These are phyloP conservation scores for Dipteronia dyeriana DNA, from an alignment of 345 rosid species.

Conservation along the genomic window DNA sequence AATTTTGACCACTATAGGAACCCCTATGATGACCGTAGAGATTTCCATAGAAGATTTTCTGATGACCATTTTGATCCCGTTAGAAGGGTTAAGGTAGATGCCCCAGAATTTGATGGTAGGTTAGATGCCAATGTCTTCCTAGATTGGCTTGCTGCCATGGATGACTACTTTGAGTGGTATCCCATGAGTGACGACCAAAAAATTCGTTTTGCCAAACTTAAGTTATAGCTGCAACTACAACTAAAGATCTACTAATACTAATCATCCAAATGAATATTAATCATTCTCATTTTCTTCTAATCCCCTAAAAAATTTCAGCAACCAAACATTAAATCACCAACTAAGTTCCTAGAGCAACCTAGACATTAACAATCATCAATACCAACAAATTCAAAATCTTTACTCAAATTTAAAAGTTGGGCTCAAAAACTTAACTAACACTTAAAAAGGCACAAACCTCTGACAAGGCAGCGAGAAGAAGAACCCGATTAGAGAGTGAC, in stretches of 20 bases:
- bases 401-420: neutral
- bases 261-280: neutral
- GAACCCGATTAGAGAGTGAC: constrained; percentile 87
- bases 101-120: too few relatives aligned
- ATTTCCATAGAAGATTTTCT: too few relatives aligned
- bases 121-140: too few relatives aligned
- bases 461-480: constrained; percentile 91
- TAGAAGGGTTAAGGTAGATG: too few relatives aligned
- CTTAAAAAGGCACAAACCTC: constrained; percentile 46
- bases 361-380: neutral
- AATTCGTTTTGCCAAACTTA: neutral
- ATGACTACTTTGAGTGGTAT: too few relatives aligned
- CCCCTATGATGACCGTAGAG: too few relatives aligned
- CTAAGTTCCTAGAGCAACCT: neutral
- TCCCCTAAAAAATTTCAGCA: neutral
- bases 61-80: too few relatives aligned
- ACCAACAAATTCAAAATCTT: neutral
- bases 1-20: too few relatives aligned
- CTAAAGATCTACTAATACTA: neutral
- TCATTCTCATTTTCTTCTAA: neutral
- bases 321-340: too few relatives aligned
- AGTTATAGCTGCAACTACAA: neutral
- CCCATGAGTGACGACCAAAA: too few relatives aligned
- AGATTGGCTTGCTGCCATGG: too few relatives aligned
- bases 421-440: neutral